Percentiles rank a stretch among this genome's conserved stretches.
phyloP scores from a whole-genome alignment of 106 monocot species.

The Allium sativum region DNA sequence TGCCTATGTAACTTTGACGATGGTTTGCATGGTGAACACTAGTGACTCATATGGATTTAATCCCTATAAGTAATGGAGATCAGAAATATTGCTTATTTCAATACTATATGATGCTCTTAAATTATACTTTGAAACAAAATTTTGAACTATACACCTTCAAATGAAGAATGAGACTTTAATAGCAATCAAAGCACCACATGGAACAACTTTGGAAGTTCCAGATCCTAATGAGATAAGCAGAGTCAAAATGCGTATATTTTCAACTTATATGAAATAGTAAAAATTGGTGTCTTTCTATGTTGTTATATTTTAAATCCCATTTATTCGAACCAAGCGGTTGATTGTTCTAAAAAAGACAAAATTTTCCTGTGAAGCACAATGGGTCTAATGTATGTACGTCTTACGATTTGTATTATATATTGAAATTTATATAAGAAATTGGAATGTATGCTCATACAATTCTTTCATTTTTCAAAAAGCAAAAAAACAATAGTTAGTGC shows the following conservation, averaged over 20 bases:
- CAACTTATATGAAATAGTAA: background rate
- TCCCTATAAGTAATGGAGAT: too few species aligned
- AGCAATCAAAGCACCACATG: slow-evolving; percentile 83
- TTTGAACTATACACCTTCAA: background rate
- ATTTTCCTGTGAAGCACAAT: slow-evolving; percentile 73
- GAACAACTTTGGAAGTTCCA: slow-evolving; percentile 71
- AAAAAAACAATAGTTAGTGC: too few species aligned
- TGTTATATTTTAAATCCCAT: background rate
- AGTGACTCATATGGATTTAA: too few species aligned
- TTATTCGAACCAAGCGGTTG: slow-evolving; percentile 30
- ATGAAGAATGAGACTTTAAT: slow-evolving; percentile 66
- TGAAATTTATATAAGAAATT: too few species aligned
- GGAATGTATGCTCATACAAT: too few species aligned
- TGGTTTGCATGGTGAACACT: too few species aligned
- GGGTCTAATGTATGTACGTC: slow-evolving; percentile 78
- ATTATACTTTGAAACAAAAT: too few species aligned
- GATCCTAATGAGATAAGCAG: slow-evolving; percentile 65
- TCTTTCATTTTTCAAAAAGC: too few species aligned
- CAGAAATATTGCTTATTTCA: too few species aligned
- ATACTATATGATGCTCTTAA: too few species aligned
- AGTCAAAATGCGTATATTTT: background rate
- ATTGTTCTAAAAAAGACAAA: slow-evolving; percentile 65
- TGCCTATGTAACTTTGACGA: too few species aligned
- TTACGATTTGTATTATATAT: too few species aligned
- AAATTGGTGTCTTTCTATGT: background rate